Evolutionary conservation across 805 yeast genomes (phyloP), one percentile per base, ranked within the genome.

Genomic region (Saturnispora halmiae): DNA sequence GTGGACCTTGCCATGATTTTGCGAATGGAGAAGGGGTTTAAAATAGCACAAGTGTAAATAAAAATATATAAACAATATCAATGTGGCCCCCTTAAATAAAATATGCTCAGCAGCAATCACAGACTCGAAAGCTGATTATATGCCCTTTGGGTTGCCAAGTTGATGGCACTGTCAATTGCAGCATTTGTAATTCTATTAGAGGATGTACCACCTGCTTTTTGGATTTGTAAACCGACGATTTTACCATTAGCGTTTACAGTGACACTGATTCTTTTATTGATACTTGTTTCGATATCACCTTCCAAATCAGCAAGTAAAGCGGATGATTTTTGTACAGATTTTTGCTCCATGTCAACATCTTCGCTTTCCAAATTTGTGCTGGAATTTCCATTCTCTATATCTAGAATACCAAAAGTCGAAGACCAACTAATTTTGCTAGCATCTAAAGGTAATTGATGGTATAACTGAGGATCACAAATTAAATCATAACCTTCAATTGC

Each of bases 211-310:
- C 75, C 25, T 25, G 61, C 75, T 15, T 82, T 80, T 13, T 65
- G 53, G 3, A 79, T 54, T 18, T 67, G 69, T 10, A 77, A 59
- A 21, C 69, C 63, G 39, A 64, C 68, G 40, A 73, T 54, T 15
- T 50, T 48, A 2, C 63, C 59, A 19, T 58, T 54, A 2, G 48
- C 47, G 35, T 43, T 44, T 20, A 48, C 46, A 13, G 77, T 66
- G 1, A 76, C 66, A 18, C 67, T 60, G 13, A 84, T 60, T 15
- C 75, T 69, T 32, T 82, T 74, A 33, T 60, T 60, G 3, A 79
- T 67, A 25, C 77, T 67, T 52, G 85, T 94, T 58, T 86, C 96
- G 4, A 87, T 81, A 45, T 82, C 90, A 11, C 94, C 94, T 55
- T 85, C 94, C 31, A 84, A 52, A 54, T 86, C 96, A 1, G 83